A percentile compares a stretch with the other conserved stretches of the same genome.
Evolutionary conservation across 108 stramenopile species (phyloP).

Genomic region (Chaetoceros tenuissimus): DNA sequence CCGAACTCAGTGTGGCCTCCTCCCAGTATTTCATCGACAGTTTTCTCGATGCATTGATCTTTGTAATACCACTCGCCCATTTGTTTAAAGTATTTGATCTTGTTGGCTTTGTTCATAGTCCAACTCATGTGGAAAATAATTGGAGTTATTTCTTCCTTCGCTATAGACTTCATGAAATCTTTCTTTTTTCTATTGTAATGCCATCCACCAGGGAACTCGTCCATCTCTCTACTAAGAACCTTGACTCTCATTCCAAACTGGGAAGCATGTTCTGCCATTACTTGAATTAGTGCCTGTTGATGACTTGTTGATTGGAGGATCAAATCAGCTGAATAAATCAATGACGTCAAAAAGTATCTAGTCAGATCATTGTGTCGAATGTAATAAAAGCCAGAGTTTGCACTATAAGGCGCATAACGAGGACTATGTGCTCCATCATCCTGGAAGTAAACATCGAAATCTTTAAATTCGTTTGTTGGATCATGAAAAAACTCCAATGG

Average conservation of each 20-base stretch:
- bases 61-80: constrained; percentile 67
- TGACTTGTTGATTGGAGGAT: constrained; percentile 54
- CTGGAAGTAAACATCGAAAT: constrained; percentile 78
- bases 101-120: constrained; percentile 74
- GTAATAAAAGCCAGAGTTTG: constrained; percentile 82
- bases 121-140: constrained; percentile 47
- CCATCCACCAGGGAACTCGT: constrained; percentile 12
- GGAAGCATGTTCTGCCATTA: constrained; percentile 64
- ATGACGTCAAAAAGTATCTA: constrained; percentile 52
- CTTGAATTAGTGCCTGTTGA: constrained; percentile 62
- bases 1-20: constrained; percentile 5
- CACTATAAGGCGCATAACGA: constrained; percentile 60
- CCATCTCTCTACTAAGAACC: constrained; percentile 30
- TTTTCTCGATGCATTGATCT: constrained; percentile 26
- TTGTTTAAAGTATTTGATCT: constrained; percentile 54
- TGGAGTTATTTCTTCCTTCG: constrained; percentile 13
- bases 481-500: constrained; percentile 53
- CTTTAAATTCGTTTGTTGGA: constrained; percentile 16
- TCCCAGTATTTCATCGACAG: constrained; percentile 8
- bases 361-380: constrained; percentile 69
- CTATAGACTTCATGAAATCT: constrained; percentile 25
- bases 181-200: constrained; percentile 19
- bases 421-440: constrained; percentile 77
- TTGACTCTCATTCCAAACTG: constrained; percentile 62
- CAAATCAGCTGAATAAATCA: constrained; percentile 58